Percentiles rank a stretch among this genome's conserved stretches.
phyloP scores from a whole-genome alignment of 179 eudicot species.

The Silene noctiflora region DNA sequence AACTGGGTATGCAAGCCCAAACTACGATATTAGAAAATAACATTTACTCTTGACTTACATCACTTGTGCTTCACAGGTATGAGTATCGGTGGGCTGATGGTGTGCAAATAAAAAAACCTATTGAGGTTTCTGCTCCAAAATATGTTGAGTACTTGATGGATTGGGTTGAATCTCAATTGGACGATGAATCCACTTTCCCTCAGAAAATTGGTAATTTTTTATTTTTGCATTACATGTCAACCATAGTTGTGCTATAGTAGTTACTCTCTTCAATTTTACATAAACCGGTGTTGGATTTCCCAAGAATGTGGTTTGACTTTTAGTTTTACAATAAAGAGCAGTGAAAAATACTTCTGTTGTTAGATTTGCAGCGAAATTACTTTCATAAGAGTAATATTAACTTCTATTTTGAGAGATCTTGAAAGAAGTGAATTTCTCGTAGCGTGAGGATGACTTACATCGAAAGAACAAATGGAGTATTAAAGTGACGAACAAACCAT shows the following conservation, averaged over 20 bases:
- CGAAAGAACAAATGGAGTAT: background rate
- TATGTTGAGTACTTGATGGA: conserved; percentile 96
- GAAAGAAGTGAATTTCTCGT: background rate
- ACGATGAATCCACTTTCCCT: conserved; percentile 92
- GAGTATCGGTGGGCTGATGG: conserved; percentile 99
- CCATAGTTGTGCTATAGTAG: background rate
- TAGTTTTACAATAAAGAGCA: background rate
- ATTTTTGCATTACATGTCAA: background rate
- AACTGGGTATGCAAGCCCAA: background rate
- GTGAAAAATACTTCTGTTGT: background rate
- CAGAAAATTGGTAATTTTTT: conserved; percentile 72
- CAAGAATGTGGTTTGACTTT: background rate
- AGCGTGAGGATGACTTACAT: background rate
- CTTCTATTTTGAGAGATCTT: background rate
- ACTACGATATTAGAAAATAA: background rate
- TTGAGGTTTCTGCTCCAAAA: conserved; percentile 97
- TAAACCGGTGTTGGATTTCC: background rate
- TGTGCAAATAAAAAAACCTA: conserved; percentile 91
- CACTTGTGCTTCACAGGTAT: conserved; percentile 45
- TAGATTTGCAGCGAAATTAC: background rate
- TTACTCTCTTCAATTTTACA: background rate
- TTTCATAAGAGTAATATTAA: background rate
- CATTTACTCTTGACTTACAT: conserved; percentile 5
- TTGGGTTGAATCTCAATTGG: conserved; percentile 94
- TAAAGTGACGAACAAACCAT: background rate